These are phyloP conservation scores for Gaertneriomyces sp. DNA, from an alignment of 192 early-diverging fungal species.

Conservation along the genomic window DNA sequence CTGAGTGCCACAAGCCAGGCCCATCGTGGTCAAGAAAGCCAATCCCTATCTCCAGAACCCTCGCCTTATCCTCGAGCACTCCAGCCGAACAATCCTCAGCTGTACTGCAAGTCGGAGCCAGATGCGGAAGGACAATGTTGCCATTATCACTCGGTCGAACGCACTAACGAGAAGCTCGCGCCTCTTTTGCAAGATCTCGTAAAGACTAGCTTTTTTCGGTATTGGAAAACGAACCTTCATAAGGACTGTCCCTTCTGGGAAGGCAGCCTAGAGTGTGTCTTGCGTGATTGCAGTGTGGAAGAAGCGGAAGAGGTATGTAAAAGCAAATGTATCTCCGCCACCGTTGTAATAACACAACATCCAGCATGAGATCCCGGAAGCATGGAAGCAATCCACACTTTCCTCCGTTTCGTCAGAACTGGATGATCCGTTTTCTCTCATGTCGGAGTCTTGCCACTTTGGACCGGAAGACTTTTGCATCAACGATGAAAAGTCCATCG, in stretches of 20 bases:
- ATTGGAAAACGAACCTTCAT: constrained; percentile 87
- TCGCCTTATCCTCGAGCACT: too few relatives aligned
- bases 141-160: constrained; percentile 39
- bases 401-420: constrained; percentile 63
- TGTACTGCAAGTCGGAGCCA: too few relatives aligned
- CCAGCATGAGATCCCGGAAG: constrained; percentile 47
- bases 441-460: constrained; percentile 38
- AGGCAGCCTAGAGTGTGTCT: constrained; percentile 75
- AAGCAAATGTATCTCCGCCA: neutral
- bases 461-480: constrained; percentile 79
- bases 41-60: too few relatives aligned
- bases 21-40: too few relatives aligned
- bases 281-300: constrained; percentile 79
- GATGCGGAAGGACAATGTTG: constrained; percentile 15
- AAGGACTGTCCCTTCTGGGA: constrained; percentile 88
- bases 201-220: constrained; percentile 82
- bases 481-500: constrained; percentile 67
- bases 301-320: constrained; percentile 67
- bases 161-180: constrained; percentile 67
- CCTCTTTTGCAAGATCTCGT: constrained; percentile 72
- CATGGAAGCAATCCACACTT: constrained; percentile 54
- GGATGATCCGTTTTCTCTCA: constrained; percentile 37
- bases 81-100: too few relatives aligned
- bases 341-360: neutral
- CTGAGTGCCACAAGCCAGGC: too few relatives aligned